Percentiles rank a stretch among this genome's conserved stretches.
Conservation (phyloP, 768 basidiomycete species). For the Trametopsis cervina region DNA sequence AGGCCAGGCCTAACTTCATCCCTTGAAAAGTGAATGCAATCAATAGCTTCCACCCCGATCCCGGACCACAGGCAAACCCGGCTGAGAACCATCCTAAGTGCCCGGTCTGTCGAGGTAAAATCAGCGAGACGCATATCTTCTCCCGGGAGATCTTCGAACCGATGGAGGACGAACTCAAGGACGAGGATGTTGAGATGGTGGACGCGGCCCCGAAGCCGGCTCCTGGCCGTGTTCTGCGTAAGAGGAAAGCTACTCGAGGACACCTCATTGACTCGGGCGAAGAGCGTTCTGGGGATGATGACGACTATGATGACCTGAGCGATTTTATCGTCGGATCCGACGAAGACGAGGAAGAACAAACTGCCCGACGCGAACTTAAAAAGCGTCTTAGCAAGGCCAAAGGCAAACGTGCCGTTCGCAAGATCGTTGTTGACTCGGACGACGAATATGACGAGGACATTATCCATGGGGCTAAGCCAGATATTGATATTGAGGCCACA, state of each 20-base stretch:
- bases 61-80: constrained; percentile 32
- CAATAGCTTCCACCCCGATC: constrained; percentile 27
- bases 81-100: constrained; percentile 45
- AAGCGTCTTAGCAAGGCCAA: constrained; percentile 24
- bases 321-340: constrained; percentile 48
- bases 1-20: neutral
- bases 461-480: constrained; percentile 16
- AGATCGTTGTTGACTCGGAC: constrained; percentile 30
- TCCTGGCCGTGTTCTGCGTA: constrained; percentile 15
- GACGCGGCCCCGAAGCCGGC: constrained; percentile 1
- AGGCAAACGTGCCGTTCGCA: no score
- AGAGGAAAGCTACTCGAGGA: constrained; percentile 23
- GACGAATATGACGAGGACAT: constrained; percentile 18
- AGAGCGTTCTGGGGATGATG: constrained; percentile 29
- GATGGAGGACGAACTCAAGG: constrained; percentile 35
- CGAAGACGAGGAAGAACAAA: constrained; percentile 51
- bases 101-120: constrained; percentile 52
- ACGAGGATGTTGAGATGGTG: constrained; percentile 13
- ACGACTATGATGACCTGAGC: constrained; percentile 36
- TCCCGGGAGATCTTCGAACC: constrained; percentile 55
- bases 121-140: constrained; percentile 45
- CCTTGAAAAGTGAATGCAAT: constrained; percentile 35
- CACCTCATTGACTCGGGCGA: constrained; percentile 27
- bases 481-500: constrained; percentile 15
- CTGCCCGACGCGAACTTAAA: constrained; percentile 32